These are phyloP conservation scores for Dittrichia graveolens DNA, from an alignment of 129 eudicot genomes.

Conservation along the genomic window DNA sequence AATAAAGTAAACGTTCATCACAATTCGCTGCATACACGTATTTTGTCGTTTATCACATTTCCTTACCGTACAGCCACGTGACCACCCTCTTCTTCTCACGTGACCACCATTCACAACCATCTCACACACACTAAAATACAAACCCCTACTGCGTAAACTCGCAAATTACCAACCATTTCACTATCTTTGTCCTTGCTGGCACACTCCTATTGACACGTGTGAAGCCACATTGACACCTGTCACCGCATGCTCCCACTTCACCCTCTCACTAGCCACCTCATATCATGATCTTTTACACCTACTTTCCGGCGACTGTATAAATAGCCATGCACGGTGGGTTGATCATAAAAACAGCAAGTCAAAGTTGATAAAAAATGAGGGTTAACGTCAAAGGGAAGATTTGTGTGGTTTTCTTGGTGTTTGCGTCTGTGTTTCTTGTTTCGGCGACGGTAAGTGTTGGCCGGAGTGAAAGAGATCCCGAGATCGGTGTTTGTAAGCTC, in stretches of 20 bases:
- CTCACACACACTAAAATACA: background rate
- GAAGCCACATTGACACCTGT: slow-evolving; percentile 25
- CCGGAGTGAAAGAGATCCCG: slow-evolving; percentile 38
- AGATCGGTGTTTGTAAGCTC: slow-evolving; percentile 41
- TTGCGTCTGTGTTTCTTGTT: slow-evolving; percentile 24
- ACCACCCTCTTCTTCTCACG: slow-evolving; percentile 31
- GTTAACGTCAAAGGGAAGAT: slow-evolving; percentile 37
- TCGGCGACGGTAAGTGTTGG: slow-evolving; percentile 24
- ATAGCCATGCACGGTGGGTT: background rate
- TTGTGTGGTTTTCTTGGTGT: slow-evolving; percentile 29
- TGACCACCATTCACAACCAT: slow-evolving; percentile 17
- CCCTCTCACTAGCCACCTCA: slow-evolving; percentile 47
- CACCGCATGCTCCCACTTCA: slow-evolving; percentile 2
- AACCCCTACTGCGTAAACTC: background rate
- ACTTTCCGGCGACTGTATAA: background rate
- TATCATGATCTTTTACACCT: slow-evolving; percentile 9
- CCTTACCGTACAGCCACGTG: slow-evolving; percentile 39
- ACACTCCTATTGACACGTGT: slow-evolving; percentile 26
- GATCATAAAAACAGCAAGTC: background rate
- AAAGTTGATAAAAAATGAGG: background rate
- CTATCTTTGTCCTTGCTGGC: slow-evolving; percentile 17
- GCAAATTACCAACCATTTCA: background rate
- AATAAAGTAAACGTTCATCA: background rate
- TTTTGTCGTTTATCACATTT: slow-evolving; percentile 13
- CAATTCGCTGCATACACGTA: background rate